Evolutionary conservation across 176 grass and related monocot species (phyloP), one percentile per base, ranked within the genome.

Genomic region (Triticum monococcum): DNA sequence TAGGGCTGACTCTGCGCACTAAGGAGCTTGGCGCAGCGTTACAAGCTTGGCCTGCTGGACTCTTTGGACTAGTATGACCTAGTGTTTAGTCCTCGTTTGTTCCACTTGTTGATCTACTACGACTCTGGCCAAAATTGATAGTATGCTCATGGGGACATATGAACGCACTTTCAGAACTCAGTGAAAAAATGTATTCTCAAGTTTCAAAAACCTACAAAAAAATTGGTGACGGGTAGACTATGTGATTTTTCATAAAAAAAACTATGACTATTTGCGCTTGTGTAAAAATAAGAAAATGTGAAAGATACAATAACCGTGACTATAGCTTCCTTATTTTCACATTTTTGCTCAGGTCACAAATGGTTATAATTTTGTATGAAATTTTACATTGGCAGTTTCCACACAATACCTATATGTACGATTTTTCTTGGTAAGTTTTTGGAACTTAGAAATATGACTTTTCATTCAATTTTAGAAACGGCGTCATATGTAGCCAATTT

Each of bases 31-130:
- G 89, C 80, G 96, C 93, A 72, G 96, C 93, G 2, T 46, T 89
- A 59, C 90, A 91, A 92, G 91, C 96, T 81, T 98, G 96, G 96
- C 93, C 93, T 85, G 93, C 88, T 43, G 92, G 90, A 81, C 84
- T 98, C 69, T 96, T 94, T 88, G 96, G 93, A 81, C 86, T 98
- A 85, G 96, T 96, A 96, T 80, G 86, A 63, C 81, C 48, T 86
- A 28, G 68, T 83, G 31, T 89, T 92, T 87, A 60, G 66, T 88
- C 43, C 79, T 12, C 79, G 18, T 10, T 14, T 89, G 66, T 67
- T 80, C 70, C 81, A 67, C 78, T 92, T 86, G 74, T 88, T 74
- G 52, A 69, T 89, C 72, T 83, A 80, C 45, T 68, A 81, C 80
- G 79, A 36, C 83, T 83, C 20, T 84, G 62, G 54, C 7, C 54